These are phyloP conservation scores for Kodamaea restingae DNA, from an alignment of 805 yeast species.

Conservation along the genomic window DNA sequence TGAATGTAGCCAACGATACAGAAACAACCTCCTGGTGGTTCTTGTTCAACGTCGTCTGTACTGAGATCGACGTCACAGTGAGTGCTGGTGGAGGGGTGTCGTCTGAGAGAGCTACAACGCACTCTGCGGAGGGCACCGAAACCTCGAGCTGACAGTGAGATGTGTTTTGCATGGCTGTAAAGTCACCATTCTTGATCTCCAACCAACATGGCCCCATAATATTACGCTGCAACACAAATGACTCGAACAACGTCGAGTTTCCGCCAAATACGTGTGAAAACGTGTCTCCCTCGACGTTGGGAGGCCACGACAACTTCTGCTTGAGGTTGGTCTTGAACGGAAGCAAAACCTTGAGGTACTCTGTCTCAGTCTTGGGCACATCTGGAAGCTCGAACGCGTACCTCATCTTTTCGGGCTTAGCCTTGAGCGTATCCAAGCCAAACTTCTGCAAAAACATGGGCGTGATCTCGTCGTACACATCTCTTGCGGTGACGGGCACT, in stretches of 20 bases:
- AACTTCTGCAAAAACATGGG: constrained; percentile 60
- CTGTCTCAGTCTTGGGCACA: constrained; percentile 66
- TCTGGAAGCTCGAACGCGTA: constrained; percentile 86
- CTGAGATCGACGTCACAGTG: constrained; percentile 67
- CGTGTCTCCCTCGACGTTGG: constrained; percentile 69
- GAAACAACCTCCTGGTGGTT: constrained; percentile 86
- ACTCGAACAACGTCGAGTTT: constrained; percentile 69
- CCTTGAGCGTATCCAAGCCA: constrained; percentile 58
- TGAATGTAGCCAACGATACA: constrained; percentile 70
- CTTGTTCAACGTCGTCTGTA: constrained; percentile 76
- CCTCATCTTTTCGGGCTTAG: constrained; percentile 69
- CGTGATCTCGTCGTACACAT: constrained; percentile 73
- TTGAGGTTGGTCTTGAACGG: constrained; percentile 68
- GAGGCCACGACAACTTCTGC: constrained; percentile 47
- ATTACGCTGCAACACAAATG: constrained; percentile 75
- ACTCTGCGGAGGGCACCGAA: constrained; percentile 46
- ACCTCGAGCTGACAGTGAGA: constrained; percentile 84
- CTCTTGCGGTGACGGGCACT: constrained; percentile 48
- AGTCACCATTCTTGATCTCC: constrained; percentile 62
- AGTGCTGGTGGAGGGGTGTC: constrained; percentile 57
- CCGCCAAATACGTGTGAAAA: constrained; percentile 80
- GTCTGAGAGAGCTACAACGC: constrained; percentile 45
- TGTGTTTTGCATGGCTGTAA: constrained; percentile 52
- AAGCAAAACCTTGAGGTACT: constrained; percentile 71
- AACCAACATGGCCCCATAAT: constrained; percentile 99